phyloP scores from a whole-genome alignment of 176 grass and related monocot species.

The Carex myosuroides region DNA sequence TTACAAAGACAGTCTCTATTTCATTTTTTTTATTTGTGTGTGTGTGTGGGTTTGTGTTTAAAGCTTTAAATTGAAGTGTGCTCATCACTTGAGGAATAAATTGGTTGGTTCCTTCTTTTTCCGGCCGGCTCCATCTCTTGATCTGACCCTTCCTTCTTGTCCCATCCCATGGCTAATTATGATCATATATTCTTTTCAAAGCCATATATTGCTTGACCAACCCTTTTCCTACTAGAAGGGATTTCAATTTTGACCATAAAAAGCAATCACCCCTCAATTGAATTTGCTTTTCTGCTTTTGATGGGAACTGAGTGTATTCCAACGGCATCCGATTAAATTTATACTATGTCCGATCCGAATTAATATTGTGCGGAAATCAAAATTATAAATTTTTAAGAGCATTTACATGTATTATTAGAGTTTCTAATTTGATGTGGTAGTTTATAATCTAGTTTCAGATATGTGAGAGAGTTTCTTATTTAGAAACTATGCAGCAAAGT shows the following conservation, averaged over 20 bases:
- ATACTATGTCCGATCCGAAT: too few species aligned
- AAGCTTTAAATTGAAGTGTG: not conserved
- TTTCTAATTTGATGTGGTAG: too few species aligned
- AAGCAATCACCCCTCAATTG: not conserved
- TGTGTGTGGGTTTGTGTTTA: not conserved
- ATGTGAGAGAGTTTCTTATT: too few species aligned
- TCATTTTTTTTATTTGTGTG: not conserved
- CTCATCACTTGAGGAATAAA: not conserved
- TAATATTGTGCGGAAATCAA: too few species aligned
- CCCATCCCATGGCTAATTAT: not conserved
- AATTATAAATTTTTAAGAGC: too few species aligned
- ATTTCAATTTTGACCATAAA: not conserved
- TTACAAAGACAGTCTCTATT: not conserved
- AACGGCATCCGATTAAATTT: too few species aligned
- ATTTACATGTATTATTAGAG: too few species aligned
- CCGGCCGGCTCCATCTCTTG: not conserved
- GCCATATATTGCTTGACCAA: not conserved
- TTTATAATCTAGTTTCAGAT: too few species aligned
- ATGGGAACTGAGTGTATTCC: not conserved
- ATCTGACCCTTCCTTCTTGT: not conserved
- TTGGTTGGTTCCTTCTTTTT: not conserved
- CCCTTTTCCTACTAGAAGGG: not conserved
- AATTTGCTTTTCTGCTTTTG: not conserved
- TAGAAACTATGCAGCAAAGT: too few species aligned
- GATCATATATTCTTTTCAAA: not conserved